A percentile compares a stretch with the other conserved stretches of the same genome.
phyloP scores from a whole-genome alignment of 441 rosid species.

The Lepidium campestre region DNA sequence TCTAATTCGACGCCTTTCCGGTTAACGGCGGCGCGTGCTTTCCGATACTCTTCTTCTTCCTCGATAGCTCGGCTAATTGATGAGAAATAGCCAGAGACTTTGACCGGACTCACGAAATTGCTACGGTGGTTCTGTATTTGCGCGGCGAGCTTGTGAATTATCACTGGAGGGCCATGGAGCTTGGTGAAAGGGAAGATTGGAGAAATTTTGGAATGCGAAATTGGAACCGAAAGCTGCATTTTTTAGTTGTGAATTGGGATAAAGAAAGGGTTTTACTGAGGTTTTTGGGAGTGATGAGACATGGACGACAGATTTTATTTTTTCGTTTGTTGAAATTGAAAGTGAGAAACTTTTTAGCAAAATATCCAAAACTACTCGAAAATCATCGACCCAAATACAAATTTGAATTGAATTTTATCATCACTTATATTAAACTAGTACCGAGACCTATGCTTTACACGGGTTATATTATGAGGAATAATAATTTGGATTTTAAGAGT shows the following conservation, averaged over 20 bases:
- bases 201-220: constrained; percentile 1
- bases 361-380: no score
- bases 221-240: constrained; percentile 18
- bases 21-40: constrained; percentile 59
- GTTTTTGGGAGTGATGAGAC: constrained; percentile 16
- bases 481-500: no score
- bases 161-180: constrained; percentile 1
- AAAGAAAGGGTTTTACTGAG: constrained; percentile 28
- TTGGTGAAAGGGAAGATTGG: constrained; percentile 10
- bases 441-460: no score
- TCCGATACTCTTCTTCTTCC: constrained; percentile 69
- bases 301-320: no score
- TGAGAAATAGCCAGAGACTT: constrained; percentile 44
- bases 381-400: no score
- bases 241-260: not conserved
- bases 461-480: no score
- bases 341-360: no score
- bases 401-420: no score
- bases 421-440: no score
- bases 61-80: constrained; percentile 58
- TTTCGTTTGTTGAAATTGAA: no score
- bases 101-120: constrained; percentile 31
- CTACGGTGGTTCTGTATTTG: constrained; percentile 9
- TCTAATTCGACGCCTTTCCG: constrained; percentile 71
- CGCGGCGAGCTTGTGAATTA: constrained; percentile 2